Base-by-base conservation (phyloP, 2,329 filamentous ascomycete species). In the Raffaelea albimanens region DNA sequence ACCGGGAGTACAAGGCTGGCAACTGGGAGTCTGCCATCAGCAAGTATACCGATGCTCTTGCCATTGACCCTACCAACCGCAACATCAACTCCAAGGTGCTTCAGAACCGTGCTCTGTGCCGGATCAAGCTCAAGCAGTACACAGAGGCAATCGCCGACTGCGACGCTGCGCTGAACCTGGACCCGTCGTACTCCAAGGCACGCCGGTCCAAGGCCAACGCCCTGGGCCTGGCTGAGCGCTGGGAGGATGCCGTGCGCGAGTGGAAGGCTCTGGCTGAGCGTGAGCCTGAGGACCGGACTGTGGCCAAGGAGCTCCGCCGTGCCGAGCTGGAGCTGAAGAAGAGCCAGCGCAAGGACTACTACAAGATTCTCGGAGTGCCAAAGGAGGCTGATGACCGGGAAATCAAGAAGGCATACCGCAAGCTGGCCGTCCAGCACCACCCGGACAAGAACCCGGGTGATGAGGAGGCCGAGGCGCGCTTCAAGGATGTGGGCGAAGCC, bases 261-360 rank as follows among this genome's bases (percentile, higher is more conserved):
- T 87, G 87, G 73, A 97, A 97, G 73, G 73, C 78, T 2, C 80
- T 97, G 50, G 78, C 84, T 44, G 91, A 97, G 63, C 70, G 82
- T 50, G 87, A 93, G 56, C 90, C 90, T 2, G 76, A 82, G 53
- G 93, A 98, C 63, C 79, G 82, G 39, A 80, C 76, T 14, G 83
- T 97, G 51, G 73, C 77, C 45, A 90, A 86, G 65, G 93, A 98
- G 59, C 80, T 97, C 40, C 83, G 87, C 49, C 86, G 83, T 58
- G 93, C 91, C 1, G 91, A 98, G 69, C 72, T 96, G 22, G 93
- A 98, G 69, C 72, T 97, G 53, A 98, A 98, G 82, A 97, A 97
- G 82, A 86, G 85, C 64, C 85, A 91, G 68, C 78, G 93, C 52
- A 98, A 98, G 68, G 93, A 98, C 62, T 97, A 95, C 70, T 98